These are phyloP conservation scores for Suhomyces pyralidae DNA, from an alignment of 805 yeast genomes.

Conservation along the genomic window DNA sequence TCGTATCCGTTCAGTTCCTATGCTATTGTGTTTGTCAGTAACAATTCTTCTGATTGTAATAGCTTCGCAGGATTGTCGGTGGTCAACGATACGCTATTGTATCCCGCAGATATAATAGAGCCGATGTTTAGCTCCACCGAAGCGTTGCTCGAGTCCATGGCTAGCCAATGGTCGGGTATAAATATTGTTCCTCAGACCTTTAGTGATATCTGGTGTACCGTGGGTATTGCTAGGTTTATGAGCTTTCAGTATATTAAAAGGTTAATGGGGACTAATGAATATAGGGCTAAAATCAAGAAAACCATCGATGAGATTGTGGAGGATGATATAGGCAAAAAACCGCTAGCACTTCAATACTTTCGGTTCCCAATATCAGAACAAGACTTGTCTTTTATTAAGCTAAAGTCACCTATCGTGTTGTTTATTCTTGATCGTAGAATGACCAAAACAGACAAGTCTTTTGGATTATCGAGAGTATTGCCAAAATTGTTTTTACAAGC, in stretches of 20 bases:
- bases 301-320: constrained; percentile 65
- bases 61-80: constrained; percentile 76
- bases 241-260: constrained; percentile 63
- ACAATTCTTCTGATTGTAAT: constrained; percentile 43
- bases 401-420: constrained; percentile 84
- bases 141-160: constrained; percentile 61
- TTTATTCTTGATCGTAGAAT: constrained; percentile 84
- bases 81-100: constrained; percentile 58
- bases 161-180: constrained; percentile 92
- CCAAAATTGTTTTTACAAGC: constrained; percentile 91
- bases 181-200: constrained; percentile 77
- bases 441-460: constrained; percentile 94
- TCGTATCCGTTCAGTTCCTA: constrained; percentile 88
- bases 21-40: constrained; percentile 69
- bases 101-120: constrained; percentile 73
- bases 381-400: constrained; percentile 64
- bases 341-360: constrained; percentile 70
- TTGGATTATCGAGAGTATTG: constrained; percentile 86
- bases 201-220: constrained; percentile 84
- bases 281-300: constrained; percentile 64
- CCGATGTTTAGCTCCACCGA: constrained; percentile 73
- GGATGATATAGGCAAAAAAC: constrained; percentile 74
- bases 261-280: constrained; percentile 82
- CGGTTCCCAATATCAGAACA: constrained; percentile 58
- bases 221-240: constrained; percentile 86